A percentile compares a stretch with the other conserved stretches of the same genome.
Evolutionary conservation across 2,329 filamentous ascomycete genomes (phyloP).

Genomic region (Trichoderma asperellum): DNA sequence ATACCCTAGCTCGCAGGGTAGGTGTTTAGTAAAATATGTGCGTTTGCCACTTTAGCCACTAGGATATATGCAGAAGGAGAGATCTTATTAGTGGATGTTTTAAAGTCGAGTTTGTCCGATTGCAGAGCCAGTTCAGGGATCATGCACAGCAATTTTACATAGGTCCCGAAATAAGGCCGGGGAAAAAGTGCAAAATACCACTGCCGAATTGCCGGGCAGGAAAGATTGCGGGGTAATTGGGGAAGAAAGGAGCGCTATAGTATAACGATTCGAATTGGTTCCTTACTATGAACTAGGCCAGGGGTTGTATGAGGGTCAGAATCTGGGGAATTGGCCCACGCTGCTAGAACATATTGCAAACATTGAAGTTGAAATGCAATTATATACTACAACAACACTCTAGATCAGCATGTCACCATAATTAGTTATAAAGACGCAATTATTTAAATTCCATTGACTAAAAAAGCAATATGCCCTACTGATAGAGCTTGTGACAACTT

Average conservation of each 20-base stretch:
- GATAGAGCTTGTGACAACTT: too few relatives aligned
- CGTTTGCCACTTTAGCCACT: background rate
- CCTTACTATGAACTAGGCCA: background rate
- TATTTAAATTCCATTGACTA: too few relatives aligned
- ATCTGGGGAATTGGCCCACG: background rate
- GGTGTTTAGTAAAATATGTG: slow-evolving; percentile 5
- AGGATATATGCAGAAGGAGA: slow-evolving; percentile 13
- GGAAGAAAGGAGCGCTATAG: background rate
- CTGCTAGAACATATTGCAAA: too few relatives aligned
- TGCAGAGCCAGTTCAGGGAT: background rate
- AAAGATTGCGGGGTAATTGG: slow-evolving; percentile 1
- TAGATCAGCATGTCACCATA: too few relatives aligned
- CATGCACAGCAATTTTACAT: background rate
- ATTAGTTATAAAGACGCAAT: too few relatives aligned
- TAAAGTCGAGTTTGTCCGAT: slow-evolving; percentile 6
- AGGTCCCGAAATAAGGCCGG: slow-evolving; percentile 17
- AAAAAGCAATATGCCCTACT: too few relatives aligned
- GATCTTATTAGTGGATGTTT: slow-evolving; percentile 13
- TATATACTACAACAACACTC: too few relatives aligned
- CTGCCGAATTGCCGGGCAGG: slow-evolving; percentile 1
- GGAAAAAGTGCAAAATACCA: background rate
- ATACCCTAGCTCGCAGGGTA: background rate
- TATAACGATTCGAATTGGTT: background rate
- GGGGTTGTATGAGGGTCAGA: background rate
- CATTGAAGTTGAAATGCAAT: too few relatives aligned